Base-by-base conservation (phyloP, 164 flowering plant species). In the Berberis vulgaris region DNA sequence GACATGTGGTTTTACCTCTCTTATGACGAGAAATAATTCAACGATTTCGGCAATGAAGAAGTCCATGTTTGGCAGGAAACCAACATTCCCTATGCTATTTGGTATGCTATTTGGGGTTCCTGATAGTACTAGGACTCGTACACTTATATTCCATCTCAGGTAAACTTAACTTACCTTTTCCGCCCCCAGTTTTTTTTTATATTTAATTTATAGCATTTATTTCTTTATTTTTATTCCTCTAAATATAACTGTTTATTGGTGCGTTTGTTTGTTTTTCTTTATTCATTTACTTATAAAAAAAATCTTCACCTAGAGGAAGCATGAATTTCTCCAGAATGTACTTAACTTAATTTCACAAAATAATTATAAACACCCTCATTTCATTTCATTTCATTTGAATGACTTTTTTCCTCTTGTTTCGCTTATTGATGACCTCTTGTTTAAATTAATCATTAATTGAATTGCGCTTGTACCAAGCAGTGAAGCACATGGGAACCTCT, bases 1-100 rank as follows among this genome's bases (percentile, higher is more conserved):
- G 98, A 94, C 72, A 88, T 91, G 98, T 94, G 97, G 97, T 54
- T 94, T 41, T 94, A 94, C 70, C 75, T 94, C 26, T 84, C 96
- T 43, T 91, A 89, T 43, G 70, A 82, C 58, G 86, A 86, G 52
- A 86, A 76, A 26, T 26, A 26, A 66, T 94, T 94, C 71, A 83
- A 76, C 49, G 96, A 94, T 70, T 94, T 91, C 60, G 79, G 85
- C 46, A 85, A 74, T 73, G 98, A 94, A 74, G 70, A 65, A 49
- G 84, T 91, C 3, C 86, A 91, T 41, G 54, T 89, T 64, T 94
- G 99, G 99, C 96, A 94, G 57, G 99, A 94, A 74, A 78, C 88
- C 40, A 86, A 82, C 54, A 82, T 91, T 26, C 99, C 99, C 7
- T 94, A 91, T 76, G 97, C 96, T n/a, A 87, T 80, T 60, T 94